A percentile compares a stretch with the other conserved stretches of the same genome.
Evolutionary conservation across 192 early-diverging fungal species (phyloP).

Genomic region (Funneliformis geosporum): DNA sequence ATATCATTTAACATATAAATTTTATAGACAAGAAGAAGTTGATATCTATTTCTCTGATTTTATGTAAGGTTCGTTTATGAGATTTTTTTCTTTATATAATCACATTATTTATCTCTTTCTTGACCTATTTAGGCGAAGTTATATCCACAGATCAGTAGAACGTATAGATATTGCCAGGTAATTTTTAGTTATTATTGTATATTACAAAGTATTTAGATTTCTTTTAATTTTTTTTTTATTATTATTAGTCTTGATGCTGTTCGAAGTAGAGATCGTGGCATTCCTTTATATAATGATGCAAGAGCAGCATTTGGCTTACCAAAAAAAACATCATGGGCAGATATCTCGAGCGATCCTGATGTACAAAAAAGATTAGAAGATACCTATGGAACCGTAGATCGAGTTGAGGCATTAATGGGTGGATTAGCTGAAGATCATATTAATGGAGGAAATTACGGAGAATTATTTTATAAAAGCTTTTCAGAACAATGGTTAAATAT

Average conservation of each 20-base stretch:
- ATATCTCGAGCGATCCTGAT: neutral
- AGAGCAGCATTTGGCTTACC: neutral
- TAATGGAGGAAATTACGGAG: constrained; percentile 20
- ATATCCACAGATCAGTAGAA: neutral
- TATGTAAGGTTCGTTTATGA: neutral
- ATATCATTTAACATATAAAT: neutral
- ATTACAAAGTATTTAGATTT: neutral
- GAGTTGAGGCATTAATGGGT: constrained; percentile 24
- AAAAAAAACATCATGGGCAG: neutral
- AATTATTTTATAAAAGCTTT: neutral
- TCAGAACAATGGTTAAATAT: constrained; percentile 24
- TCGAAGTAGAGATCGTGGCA: neutral
- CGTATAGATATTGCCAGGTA: neutral
- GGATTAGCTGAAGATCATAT: neutral
- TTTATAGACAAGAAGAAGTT: neutral
- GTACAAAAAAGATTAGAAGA: neutral
- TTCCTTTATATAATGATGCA: constrained; percentile 7
- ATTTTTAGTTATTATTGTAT: neutral
- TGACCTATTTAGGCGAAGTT: neutral
- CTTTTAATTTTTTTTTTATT: neutral
- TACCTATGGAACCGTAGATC: constrained; percentile 20
- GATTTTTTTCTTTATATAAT: neutral
- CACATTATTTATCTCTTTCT: neutral
- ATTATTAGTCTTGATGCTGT: neutral
- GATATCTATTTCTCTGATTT: neutral